Conservation (phyloP, 2,329 filamentous ascomycete species). For the Colletotrichum brevisporum region DNA sequence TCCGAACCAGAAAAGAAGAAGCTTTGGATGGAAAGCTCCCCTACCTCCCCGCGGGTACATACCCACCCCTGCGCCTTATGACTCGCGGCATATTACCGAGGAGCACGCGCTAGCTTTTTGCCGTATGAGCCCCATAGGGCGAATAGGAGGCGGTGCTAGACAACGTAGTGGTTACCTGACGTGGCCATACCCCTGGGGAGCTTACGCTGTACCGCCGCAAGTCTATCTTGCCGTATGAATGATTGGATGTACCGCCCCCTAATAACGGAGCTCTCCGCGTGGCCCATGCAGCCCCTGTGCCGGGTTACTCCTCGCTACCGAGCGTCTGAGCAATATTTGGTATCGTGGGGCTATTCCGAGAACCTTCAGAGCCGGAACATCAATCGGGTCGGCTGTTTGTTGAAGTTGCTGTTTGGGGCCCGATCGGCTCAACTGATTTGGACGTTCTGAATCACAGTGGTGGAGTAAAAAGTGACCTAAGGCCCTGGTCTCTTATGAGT, state of each 20-base stretch:
- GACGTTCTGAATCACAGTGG: too few species aligned
- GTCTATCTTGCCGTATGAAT: neutral
- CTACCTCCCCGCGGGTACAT: too few species aligned
- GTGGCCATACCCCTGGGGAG: neutral
- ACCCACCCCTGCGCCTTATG: slow-evolving; percentile 8
- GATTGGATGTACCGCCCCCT: neutral
- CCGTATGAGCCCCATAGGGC: slow-evolving; percentile 7
- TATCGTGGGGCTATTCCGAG: slow-evolving; percentile 19
- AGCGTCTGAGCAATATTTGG: neutral
- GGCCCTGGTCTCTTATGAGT: too few species aligned
- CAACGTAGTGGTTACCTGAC: neutral
- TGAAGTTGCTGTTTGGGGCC: neutral
- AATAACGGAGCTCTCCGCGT: neutral
- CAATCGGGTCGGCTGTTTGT: neutral
- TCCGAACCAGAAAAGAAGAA: neutral
- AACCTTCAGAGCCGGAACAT: slow-evolving; percentile 5
- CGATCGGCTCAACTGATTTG: too few species aligned
- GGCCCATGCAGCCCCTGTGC: neutral
- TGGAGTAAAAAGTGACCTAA: too few species aligned
- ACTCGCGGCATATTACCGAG: slow-evolving; percentile 21
- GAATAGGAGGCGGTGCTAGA: neutral
- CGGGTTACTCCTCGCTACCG: neutral
- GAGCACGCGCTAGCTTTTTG: neutral
- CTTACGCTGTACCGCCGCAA: neutral
- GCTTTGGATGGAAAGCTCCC: too few species aligned